phyloP scores from a whole-genome alignment of 768 basidiomycete genomes.

The Termitomyces sp. region DNA sequence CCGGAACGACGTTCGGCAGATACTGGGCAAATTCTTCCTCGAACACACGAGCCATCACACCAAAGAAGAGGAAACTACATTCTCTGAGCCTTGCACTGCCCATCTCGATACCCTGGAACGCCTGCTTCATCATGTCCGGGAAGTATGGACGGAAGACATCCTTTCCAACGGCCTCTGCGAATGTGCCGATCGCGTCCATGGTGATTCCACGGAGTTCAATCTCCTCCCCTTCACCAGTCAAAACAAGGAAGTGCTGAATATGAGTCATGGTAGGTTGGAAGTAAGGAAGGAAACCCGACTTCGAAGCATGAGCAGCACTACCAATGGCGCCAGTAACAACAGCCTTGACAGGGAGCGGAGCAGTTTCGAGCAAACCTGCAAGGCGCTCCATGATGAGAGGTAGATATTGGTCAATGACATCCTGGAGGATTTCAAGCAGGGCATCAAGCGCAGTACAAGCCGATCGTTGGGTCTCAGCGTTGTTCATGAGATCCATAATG shows the following conservation, averaged over 20 bases:
- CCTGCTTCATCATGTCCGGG: slow-evolving; percentile 92
- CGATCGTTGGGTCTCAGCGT: slow-evolving; percentile 79
- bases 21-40: slow-evolving; percentile 90
- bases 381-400: slow-evolving; percentile 93
- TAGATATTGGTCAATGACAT: slow-evolving; percentile 88
- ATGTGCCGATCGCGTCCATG: slow-evolving; percentile 98
- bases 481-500: slow-evolving; percentile 87
- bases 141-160: slow-evolving; percentile 95
- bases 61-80: slow-evolving; percentile 97
- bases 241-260: slow-evolving; percentile 82
- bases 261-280: slow-evolving; percentile 89
- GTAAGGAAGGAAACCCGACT: slow-evolving; percentile 86
- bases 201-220: slow-evolving; percentile 93
- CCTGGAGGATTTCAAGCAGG: slow-evolving; percentile 89
- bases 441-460: slow-evolving; percentile 98
- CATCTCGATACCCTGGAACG: slow-evolving; percentile 85
- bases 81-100: slow-evolving; percentile 86
- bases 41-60: slow-evolving; percentile 97
- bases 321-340: slow-evolving; percentile 98
- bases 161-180: slow-evolving; percentile 94
- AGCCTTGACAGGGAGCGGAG: slow-evolving; percentile 82
- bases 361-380: slow-evolving; percentile 77
- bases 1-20: slow-evolving; percentile 80
- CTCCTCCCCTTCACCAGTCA: slow-evolving; percentile 87
- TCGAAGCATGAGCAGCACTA: slow-evolving; percentile 95